Evolutionary conservation across 305 asterid species (phyloP), one percentile per base, ranked within the genome.

Genomic region (Fraxinus paxiana): DNA sequence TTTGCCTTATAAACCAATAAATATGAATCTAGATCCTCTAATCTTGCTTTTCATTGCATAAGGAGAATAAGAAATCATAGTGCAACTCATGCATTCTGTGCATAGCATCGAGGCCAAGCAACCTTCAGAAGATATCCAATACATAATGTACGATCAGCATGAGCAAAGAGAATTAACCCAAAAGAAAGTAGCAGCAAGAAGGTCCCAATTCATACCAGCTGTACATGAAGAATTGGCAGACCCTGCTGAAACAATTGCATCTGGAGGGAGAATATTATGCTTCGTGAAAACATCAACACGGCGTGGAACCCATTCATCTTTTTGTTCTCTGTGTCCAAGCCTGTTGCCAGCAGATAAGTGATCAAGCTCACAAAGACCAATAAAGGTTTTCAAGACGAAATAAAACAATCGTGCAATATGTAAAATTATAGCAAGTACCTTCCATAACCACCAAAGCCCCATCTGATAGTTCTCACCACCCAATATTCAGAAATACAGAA

Each of bases 401-500:
- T 65, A 77, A 59, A 56, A 46, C 26, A 10, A 9, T 28, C 7
- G 0, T 4, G 38, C 30, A 71, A n/a, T 0, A 20, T 69, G 73
- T 22, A 69, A 65, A 51, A 77, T 15, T 78, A 80, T 10, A 73
- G 81, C 69, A 84, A 78, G 20, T 81, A 95, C 98, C 99, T 95
- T 86, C 99, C 99, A 84, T 95, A 90, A 82, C 99, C 99, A 86
- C 99, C 99, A 86, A 76, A 92, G 85, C 98, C 98, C 99, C 99
- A 96, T 89, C 99, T 96, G 82, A 65, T 76, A 12, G 67, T 69
- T 85, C 78, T 73, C 76, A 77, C 31, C 67, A 79, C 31, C 81
- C 79, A 43, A 28, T 20, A 75, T 5, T 73, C 56, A 83, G 79
- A 77, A 48, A 79, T 54, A 54, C 26, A 71, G 1, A 61, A 73